Conservation (phyloP, 345 rosid genomes). For the Aquilaria sinensis region DNA sequence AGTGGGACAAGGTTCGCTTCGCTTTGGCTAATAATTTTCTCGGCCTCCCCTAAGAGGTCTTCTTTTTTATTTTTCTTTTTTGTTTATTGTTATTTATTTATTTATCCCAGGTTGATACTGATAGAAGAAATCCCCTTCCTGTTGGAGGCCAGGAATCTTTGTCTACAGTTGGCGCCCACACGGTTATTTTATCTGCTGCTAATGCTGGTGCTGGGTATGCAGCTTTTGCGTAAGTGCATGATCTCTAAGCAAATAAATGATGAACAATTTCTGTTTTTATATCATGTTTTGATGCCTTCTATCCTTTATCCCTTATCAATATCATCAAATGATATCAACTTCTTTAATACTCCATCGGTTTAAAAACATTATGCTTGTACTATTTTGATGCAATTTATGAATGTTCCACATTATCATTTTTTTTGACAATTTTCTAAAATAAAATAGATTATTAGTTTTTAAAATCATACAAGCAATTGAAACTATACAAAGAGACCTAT, state of each 20-base stretch:
- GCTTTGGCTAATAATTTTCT: neutral
- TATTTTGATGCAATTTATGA: neutral
- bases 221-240: slow-evolving; percentile 70
- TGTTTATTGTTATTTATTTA: no score
- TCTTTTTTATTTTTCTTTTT: slow-evolving; percentile 4
- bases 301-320: neutral
- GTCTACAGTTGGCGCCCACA: slow-evolving; percentile 53
- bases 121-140: slow-evolving; percentile 47
- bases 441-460: no score
- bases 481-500: no score
- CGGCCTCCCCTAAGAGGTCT: neutral
- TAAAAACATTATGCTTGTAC: neutral
- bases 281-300: neutral
- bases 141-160: slow-evolving; percentile 58
- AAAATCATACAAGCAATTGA: no score
- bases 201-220: slow-evolving; percentile 86
- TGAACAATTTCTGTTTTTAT: neutral
- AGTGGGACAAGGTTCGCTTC: slow-evolving; percentile 86
- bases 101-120: slow-evolving; percentile 67
- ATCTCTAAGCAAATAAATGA: neutral
- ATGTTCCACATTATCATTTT: no score
- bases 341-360: neutral
- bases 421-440: no score
- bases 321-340: neutral
- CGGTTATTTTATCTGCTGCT: slow-evolving; percentile 52